phyloP scores from a whole-genome alignment of 495 filamentous ascomycete species.

The Neurospora sp. region DNA sequence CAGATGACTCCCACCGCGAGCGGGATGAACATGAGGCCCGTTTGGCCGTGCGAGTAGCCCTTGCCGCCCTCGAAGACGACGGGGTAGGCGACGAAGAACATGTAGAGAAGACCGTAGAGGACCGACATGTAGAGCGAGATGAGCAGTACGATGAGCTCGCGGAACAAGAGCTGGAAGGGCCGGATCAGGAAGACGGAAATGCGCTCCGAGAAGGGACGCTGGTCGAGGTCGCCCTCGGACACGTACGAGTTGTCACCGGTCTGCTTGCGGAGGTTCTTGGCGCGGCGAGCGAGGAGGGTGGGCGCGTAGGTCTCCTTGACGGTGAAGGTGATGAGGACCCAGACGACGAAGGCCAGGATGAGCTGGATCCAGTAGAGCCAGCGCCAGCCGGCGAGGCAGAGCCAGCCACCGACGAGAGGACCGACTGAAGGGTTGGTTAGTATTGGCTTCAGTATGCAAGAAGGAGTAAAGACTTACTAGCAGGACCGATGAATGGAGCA shows the following conservation, averaged over 20 bases:
- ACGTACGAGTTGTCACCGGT: constrained; percentile 56
- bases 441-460: not conserved
- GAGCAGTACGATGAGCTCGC: constrained; percentile 69
- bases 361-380: constrained; percentile 83
- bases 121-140: constrained; percentile 72
- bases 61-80: constrained; percentile 71
- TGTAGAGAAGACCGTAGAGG: constrained; percentile 68
- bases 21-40: constrained; percentile 76
- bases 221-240: constrained; percentile 64
- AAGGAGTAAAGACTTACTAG: constrained; percentile 29
- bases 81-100: constrained; percentile 75
- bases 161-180: constrained; percentile 71
- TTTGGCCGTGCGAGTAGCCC: constrained; percentile 57
- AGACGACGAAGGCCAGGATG: constrained; percentile 56
- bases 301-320: constrained; percentile 76
- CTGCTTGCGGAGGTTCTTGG: constrained; percentile 53
- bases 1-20: constrained; percentile 55
- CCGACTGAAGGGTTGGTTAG: constrained; percentile 30
- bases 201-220: constrained; percentile 51
- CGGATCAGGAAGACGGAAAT: constrained; percentile 59
- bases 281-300: constrained; percentile 53
- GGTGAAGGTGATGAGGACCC: constrained; percentile 65
- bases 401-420: constrained; percentile 66
- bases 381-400: constrained; percentile 59
- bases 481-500: constrained; percentile 69